Conservation (phyloP, 805 yeast species). For the Groenewaldozyma salmanticensis region DNA sequence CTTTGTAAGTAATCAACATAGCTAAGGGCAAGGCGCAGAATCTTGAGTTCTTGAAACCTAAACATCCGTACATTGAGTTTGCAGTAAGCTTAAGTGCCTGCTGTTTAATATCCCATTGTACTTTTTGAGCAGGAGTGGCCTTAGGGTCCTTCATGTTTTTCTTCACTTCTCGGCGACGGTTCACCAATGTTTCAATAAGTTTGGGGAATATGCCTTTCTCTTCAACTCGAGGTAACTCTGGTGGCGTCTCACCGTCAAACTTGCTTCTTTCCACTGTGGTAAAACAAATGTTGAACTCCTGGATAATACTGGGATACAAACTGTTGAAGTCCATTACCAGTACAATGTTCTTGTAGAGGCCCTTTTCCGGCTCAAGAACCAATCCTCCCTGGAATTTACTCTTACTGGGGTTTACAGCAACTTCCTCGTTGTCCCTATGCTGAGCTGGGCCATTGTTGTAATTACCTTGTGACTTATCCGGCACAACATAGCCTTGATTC, state of each 20-base stretch:
- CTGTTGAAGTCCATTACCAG: slow-evolving; percentile 98
- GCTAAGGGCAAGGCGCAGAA: slow-evolving; percentile 96
- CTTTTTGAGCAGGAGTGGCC: slow-evolving; percentile 42
- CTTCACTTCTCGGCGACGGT: slow-evolving; percentile 89
- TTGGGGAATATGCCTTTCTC: slow-evolving; percentile 75
- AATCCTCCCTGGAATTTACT: slow-evolving; percentile 78
- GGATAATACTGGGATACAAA: slow-evolving; percentile 92
- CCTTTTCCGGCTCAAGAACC: slow-evolving; percentile 94
- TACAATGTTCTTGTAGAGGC: slow-evolving; percentile 78
- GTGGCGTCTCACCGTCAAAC: slow-evolving; percentile 46
- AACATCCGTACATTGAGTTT: slow-evolving; percentile 98
- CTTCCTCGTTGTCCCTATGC: slow-evolving; percentile 45
- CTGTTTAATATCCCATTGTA: slow-evolving; percentile 91
- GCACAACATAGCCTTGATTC: slow-evolving; percentile 70
- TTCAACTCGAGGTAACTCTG: slow-evolving; percentile 53
- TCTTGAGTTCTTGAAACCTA: slow-evolving; percentile 84
- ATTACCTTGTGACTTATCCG: slow-evolving; percentile 59
- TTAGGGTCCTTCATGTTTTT: slow-evolving; percentile 68
- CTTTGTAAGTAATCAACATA: slow-evolving; percentile 88
- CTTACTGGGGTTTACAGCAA: slow-evolving; percentile 7
- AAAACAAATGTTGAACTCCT: slow-evolving; percentile 93
- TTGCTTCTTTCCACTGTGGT: slow-evolving; percentile 76
- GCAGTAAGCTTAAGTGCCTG: slow-evolving; percentile 95
- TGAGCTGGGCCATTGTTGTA: slow-evolving; percentile 19
- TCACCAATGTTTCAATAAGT: slow-evolving; percentile 71